Conservation (phyloP, 345 rosid species). For the Euphorbia lathyris region DNA sequence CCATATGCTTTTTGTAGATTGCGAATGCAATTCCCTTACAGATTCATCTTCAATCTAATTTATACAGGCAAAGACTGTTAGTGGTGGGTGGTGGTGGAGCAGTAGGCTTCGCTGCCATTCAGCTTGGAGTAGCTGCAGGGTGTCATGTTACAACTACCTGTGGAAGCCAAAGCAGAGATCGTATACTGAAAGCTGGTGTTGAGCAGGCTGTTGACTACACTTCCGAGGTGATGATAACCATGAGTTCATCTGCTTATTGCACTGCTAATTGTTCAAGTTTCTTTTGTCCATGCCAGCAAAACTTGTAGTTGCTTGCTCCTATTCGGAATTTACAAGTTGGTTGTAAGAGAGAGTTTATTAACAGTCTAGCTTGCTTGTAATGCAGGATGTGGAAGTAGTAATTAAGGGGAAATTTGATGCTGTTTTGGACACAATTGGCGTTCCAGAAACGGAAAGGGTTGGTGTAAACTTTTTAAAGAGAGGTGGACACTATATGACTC, state of each 20-base stretch:
- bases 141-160: slow-evolving; percentile 81
- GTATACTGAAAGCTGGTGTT: slow-evolving; percentile 70
- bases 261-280: slow-evolving; percentile 4
- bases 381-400: slow-evolving; percentile 74
- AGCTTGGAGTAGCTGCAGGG: slow-evolving; percentile 73
- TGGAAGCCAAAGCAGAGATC: slow-evolving; percentile 59
- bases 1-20: slow-evolving; percentile 3
- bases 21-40: neutral
- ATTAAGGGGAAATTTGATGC: slow-evolving; percentile 86
- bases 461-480: slow-evolving; percentile 70
- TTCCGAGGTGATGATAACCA: slow-evolving; percentile 50
- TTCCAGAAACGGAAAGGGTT: slow-evolving; percentile 74
- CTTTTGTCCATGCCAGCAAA: neutral
- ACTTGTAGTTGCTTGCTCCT: slow-evolving; percentile 5
- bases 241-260: slow-evolving; percentile 6
- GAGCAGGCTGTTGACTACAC: slow-evolving; percentile 89
- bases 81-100: slow-evolving; percentile 96
- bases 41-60: slow-evolving; percentile 14
- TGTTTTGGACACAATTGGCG: slow-evolving; percentile 94
- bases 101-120: slow-evolving; percentile 89
- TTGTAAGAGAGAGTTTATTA: neutral
- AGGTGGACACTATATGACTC: slow-evolving; percentile 95
- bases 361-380: slow-evolving; percentile 17
- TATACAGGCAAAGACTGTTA: slow-evolving; percentile 71
- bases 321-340: neutral